Base-by-base conservation (phyloP, 805 yeast genomes). In the Candida railenensis region DNA sequence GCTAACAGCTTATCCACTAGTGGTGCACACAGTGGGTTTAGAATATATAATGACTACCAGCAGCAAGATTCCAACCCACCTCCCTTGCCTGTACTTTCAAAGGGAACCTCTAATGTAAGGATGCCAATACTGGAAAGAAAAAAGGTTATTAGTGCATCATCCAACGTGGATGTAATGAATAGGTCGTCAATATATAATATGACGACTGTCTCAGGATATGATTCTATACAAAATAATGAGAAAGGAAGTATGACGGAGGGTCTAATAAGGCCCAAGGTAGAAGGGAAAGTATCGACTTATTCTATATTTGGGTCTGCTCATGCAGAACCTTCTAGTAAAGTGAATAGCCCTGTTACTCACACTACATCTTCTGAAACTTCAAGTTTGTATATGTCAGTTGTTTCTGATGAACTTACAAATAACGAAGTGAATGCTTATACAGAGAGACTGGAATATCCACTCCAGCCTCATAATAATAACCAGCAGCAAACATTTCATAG, bases 81-180 rank as follows among this genome's bases (percentile, higher is more conserved):
- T 18, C 39, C 39, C 12, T 16, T 20, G 14, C 39, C 39, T n/a
- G 5, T 4, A 9, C 4, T 15, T 4, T 3, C 18, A 3, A 20
- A n/a, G 9, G 4, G 15, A 3, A 8, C 34, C 8, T 12, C 36
- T 3, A 15, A 11, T 11, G 12, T 4, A 12, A 16, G 34, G 4
- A 22, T 12, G 32, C 15, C 22, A 16, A 14, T 32, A 22, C 36
- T 20, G 28, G 46, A 49, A 8, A 45, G 54, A 39, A 37, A 43
- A 14, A 52, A 53, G 19, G 58, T 55, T 21, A 38, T 55, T 15
- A 53, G 59, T 25, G 49, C 56, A 4, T 50, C 57, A 8, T 54
- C 58, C 15, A 53, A 54, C 43, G 44, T 49, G 20, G 60, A 57
- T 18, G 25, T 38, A 9, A 20, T 42, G 32, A 56, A 53, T 22